Percentiles rank a stretch among this genome's conserved stretches.
Conservation (phyloP, 169 alveolate genomes). For the Cryptosporidium bovis region DNA sequence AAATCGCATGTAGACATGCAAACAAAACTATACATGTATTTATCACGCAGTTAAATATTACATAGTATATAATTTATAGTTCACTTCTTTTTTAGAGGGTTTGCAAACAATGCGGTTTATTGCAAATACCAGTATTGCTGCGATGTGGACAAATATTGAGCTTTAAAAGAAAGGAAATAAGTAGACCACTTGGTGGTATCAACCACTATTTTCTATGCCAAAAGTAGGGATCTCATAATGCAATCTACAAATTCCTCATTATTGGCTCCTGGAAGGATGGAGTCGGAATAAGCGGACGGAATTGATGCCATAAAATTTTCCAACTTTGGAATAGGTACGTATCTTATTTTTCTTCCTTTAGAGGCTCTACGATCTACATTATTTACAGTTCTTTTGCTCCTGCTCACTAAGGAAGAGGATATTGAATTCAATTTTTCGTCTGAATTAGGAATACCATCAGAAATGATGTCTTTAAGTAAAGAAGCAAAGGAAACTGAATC, state of each 20-base stretch:
- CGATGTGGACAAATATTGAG: neutral
- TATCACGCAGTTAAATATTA: too few relatives aligned
- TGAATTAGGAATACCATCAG: neutral
- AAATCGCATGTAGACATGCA: too few relatives aligned
- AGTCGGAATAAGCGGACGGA: constrained; percentile 1
- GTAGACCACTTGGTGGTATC: neutral
- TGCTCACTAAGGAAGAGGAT: constrained; percentile 61
- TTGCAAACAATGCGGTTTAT: too few relatives aligned
- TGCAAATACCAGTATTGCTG: neutral
- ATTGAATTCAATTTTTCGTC: neutral
- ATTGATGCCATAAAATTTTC: constrained; percentile 75
- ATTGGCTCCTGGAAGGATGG: constrained; percentile 42
- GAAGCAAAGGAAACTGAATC: constrained; percentile 33
- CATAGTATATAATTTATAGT: too few relatives aligned
- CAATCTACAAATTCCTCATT: constrained; percentile 64
- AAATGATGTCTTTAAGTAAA: constrained; percentile 23
- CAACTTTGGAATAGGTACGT: constrained; percentile 78
- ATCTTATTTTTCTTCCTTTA: constrained; percentile 80
- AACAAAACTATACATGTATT: too few relatives aligned
- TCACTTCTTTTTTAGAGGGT: too few relatives aligned
- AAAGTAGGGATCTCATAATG: constrained; percentile 29
- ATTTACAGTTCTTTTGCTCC: constrained; percentile 49
- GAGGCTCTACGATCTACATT: constrained; percentile 81
- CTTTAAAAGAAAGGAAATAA: neutral
- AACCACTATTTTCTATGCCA: constrained; percentile 1